Evolutionary conservation across 305 asterid species (phyloP).

Genomic region (Plantago coronopus): DNA sequence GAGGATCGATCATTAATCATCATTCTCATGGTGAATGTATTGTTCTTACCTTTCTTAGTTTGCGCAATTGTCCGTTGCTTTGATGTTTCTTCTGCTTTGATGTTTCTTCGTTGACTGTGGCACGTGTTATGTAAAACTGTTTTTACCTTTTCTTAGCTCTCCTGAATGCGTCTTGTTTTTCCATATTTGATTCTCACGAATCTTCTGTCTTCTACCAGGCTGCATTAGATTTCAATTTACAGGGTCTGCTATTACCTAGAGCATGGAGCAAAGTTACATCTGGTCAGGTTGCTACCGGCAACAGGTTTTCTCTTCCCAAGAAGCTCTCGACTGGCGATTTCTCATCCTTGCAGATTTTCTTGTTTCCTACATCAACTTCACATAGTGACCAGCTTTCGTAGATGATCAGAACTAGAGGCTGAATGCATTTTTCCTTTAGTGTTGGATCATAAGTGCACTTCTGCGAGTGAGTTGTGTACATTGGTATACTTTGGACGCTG

Average conservation of each 20-base stretch:
- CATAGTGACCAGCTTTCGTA: slow-evolving; percentile 52
- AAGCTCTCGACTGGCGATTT: slow-evolving; percentile 79
- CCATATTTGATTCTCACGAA: background rate
- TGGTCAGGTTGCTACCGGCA: slow-evolving; percentile 60
- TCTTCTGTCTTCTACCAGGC: slow-evolving; percentile 41
- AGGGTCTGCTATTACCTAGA: slow-evolving; percentile 53
- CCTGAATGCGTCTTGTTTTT: background rate
- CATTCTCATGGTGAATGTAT: no score
- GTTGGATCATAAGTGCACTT: slow-evolving; percentile 47
- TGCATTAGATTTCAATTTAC: slow-evolving; percentile 34
- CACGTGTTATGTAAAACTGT: background rate
- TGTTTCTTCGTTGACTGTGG: background rate
- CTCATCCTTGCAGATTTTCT: slow-evolving; percentile 66
- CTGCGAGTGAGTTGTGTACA: slow-evolving; percentile 44
- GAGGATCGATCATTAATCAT: no score
- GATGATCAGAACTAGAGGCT: slow-evolving; percentile 46
- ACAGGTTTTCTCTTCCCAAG: slow-evolving; percentile 60
- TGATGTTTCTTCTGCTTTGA: background rate
- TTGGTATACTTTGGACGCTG: slow-evolving; percentile 18
- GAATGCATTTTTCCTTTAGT: slow-evolving; percentile 40
- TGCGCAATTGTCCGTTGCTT: background rate
- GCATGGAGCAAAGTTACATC: slow-evolving; percentile 80
- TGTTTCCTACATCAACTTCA: slow-evolving; percentile 78
- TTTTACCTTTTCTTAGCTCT: background rate
- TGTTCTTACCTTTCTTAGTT: no score